phyloP scores from a whole-genome alignment of 768 basidiomycete genomes.

The Rhodotorula paludigena region DNA sequence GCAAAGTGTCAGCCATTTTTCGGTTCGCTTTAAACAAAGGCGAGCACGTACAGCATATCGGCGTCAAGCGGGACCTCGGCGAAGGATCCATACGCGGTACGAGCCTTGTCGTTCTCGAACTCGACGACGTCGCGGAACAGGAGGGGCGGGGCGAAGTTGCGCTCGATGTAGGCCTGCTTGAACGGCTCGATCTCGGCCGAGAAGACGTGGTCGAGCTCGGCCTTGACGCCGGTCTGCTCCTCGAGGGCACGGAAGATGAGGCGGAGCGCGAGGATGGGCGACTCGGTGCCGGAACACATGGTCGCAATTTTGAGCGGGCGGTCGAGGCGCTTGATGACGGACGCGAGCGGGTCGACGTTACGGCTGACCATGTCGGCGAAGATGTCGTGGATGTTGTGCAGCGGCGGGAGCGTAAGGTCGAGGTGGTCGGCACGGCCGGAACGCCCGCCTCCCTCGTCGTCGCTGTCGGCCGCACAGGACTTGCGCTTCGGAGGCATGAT shows the following conservation, averaged over 20 bases:
- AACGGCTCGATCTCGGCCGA: constrained; percentile 66
- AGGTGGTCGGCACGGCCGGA: constrained; percentile 2
- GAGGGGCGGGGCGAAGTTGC: constrained; percentile 87
- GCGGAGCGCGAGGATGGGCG: constrained; percentile 81
- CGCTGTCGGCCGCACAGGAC: not conserved
- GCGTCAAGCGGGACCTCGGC: constrained; percentile 83
- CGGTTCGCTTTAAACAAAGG: no score
- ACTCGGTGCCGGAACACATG: constrained; percentile 93
- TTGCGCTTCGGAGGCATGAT: not conserved
- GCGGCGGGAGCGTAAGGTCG: constrained; percentile 56
- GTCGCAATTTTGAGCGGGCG: constrained; percentile 88
- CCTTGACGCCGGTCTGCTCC: constrained; percentile 68
- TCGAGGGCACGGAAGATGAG: constrained; percentile 71
- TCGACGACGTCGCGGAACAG: constrained; percentile 93
- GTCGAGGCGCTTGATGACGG: constrained; percentile 46
- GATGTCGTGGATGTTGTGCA: constrained; percentile 65
- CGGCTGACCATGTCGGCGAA: constrained; percentile 68
- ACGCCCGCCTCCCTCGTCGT: not conserved
- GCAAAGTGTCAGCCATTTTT: not conserved
- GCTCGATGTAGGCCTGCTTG: constrained; percentile 87
- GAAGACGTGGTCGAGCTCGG: constrained; percentile 57
- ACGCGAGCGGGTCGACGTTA: constrained; percentile 53
- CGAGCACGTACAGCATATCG: constrained; percentile 58
- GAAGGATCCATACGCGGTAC: constrained; percentile 84
- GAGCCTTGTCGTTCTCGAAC: constrained; percentile 58